Evolutionary conservation across 148 eudicot species (phyloP).

Genomic region (Silene latifolia): DNA sequence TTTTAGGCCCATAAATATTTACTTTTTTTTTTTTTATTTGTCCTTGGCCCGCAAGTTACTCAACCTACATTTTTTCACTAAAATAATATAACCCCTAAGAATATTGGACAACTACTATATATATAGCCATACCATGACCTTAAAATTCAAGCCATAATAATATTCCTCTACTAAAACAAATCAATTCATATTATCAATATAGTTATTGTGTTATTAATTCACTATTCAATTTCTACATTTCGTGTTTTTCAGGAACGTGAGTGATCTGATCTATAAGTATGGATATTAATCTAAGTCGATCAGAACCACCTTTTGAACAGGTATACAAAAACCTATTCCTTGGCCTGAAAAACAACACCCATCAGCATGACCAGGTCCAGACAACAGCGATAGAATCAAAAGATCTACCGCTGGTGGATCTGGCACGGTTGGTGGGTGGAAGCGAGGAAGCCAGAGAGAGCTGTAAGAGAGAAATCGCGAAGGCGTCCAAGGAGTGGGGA

Average conservation of each 20-base stretch:
- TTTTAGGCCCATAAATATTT: not conserved
- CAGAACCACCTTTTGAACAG: slow-evolving; percentile 68
- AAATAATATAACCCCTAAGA: not conserved
- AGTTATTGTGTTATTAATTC: no score
- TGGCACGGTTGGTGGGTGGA: slow-evolving; percentile 26
- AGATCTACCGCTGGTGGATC: slow-evolving; percentile 58
- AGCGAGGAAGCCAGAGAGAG: slow-evolving; percentile 29
- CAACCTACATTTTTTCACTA: no score
- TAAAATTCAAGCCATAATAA: not conserved
- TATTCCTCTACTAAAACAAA: no score
- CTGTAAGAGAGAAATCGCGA: slow-evolving; percentile 55
- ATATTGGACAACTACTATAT: not conserved
- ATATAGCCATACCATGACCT: not conserved
- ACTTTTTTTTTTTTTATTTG: slow-evolving; percentile 24
- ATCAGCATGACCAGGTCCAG: not conserved
- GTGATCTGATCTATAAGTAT: not conserved
- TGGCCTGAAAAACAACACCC: not conserved
- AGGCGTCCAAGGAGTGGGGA: slow-evolving; percentile 72
- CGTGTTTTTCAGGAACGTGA: no score
- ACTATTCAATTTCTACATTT: no score
- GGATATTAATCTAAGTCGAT: slow-evolving; percentile 6
- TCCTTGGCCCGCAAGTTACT: no score
- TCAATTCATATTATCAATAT: no score
- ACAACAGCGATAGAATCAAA: slow-evolving; percentile 14
- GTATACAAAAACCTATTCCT: slow-evolving; percentile 44